phyloP scores from a whole-genome alignment of 495 filamentous ascomycete genomes.

The Pseudevernia furfuracea region DNA sequence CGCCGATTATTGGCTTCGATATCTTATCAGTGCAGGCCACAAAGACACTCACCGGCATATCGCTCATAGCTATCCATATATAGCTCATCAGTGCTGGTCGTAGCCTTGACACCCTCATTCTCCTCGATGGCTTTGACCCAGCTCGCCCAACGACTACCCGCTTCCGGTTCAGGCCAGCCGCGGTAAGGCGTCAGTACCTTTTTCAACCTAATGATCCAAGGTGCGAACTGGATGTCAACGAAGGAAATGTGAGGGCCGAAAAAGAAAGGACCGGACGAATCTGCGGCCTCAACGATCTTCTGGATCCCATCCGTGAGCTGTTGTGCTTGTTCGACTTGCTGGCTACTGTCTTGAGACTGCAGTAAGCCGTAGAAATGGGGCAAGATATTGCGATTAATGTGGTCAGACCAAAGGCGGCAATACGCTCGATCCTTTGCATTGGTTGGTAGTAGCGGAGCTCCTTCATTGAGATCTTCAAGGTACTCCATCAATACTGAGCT shows the following conservation, averaged over 20 bases:
- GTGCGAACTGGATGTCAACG: conserved; percentile 83
- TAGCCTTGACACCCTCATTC: conserved; percentile 64
- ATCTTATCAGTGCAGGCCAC: conserved; percentile 15
- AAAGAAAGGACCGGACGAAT: conserved; percentile 71
- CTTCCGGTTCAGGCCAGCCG: conserved; percentile 66
- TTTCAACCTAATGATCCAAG: conserved; percentile 72
- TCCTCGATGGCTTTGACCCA: conserved; percentile 81
- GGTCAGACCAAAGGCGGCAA: conserved; percentile 80
- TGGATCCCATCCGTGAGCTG: conserved; percentile 62
- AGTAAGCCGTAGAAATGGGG: conserved; percentile 75
- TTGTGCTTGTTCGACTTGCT: conserved; percentile 55
- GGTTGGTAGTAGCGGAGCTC: conserved; percentile 56
- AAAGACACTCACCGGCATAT: conserved; percentile 48
- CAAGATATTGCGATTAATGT: conserved; percentile 77
- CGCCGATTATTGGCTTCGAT: conserved; percentile 12
- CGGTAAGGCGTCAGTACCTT: conserved; percentile 73
- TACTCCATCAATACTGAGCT: conserved; percentile 79
- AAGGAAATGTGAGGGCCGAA: conserved; percentile 63
- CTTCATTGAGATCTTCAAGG: conserved; percentile 69
- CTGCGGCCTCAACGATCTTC: conserved; percentile 64
- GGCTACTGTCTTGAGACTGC: conserved; percentile 58
- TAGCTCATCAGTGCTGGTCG: conserved; percentile 65
- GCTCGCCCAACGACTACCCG: conserved; percentile 59
- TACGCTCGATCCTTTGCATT: conserved; percentile 66
- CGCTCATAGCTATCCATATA: conserved; percentile 67